Base-by-base conservation (phyloP, 768 basidiomycete species). In the Guyanaporus albipodus region DNA sequence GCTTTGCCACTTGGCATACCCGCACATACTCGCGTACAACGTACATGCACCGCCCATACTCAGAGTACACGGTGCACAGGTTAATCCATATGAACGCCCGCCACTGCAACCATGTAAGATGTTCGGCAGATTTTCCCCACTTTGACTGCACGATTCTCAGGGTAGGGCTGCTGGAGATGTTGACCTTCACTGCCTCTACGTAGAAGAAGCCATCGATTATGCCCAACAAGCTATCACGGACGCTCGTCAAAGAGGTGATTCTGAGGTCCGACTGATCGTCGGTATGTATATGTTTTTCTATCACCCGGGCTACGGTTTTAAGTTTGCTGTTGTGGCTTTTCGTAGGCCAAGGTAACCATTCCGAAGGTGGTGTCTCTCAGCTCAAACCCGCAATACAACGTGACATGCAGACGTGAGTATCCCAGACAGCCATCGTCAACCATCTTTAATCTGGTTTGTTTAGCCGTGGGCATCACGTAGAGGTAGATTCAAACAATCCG, bases 141-240 rank as follows among this genome's bases (percentile, higher is more conserved):
- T 19, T 38, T 42, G 34, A 42, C 28, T 49, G 26, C 31, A 58
- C 2, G 15, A 3, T 18, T 42, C 44, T 23, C 55, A 84, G 79
- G 78, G 85, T 52, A 85, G 78, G 36, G 64, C 74, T 44, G 72
- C 76, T 3, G 82, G 82, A 2, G 83, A 91, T 64, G 72, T 96
- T 38, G 95, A 97, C 67, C 70, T 97, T 33, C 94, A 97, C 63
- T 91, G 91, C 8, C 73, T 97, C 4, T 94, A 87, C 63, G 92
- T 95, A 48, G 90, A 90, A 60, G 95, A 98, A 67, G 90, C 92
- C 12, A 82, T 95, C 43, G 64, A 75, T 32, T 77, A 77, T 48
- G 81, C 87, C 0, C 87, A 96, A 58, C 55, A 66, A 15, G 86
- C 88, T 9, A 77, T 96, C 28, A 60, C 77, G 53, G 64, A 75